phyloP scores from a whole-genome alignment of 768 basidiomycete genomes.

The Mycena amicta region DNA sequence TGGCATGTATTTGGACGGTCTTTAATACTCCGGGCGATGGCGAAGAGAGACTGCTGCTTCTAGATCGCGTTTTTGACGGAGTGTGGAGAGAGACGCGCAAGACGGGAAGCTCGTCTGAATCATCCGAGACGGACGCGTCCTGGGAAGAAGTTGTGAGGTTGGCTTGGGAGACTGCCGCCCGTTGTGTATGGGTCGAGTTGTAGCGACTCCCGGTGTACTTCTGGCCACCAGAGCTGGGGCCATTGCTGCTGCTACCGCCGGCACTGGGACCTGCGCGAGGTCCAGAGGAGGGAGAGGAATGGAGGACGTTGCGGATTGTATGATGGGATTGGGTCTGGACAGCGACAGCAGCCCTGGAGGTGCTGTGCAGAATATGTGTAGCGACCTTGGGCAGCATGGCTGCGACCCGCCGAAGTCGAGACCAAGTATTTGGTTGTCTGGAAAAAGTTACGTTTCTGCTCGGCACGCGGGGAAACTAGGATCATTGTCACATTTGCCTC shows the following conservation, averaged over 20 bases:
- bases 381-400: constrained; percentile 84
- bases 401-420: constrained; percentile 6
- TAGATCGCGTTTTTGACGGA: constrained; percentile 40
- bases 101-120: constrained; percentile 51
- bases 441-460: background rate
- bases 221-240: constrained; percentile 69
- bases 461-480: background rate
- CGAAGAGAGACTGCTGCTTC: constrained; percentile 66
- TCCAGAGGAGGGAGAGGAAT: constrained; percentile 43
- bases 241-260: constrained; percentile 53
- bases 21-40: constrained; percentile 59
- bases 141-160: constrained; percentile 55
- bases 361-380: constrained; percentile 75
- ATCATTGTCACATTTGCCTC: background rate
- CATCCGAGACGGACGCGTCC: constrained; percentile 57
- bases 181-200: constrained; percentile 65
- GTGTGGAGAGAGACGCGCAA: constrained; percentile 30
- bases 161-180: constrained; percentile 68
- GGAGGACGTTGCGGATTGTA: constrained; percentile 77
- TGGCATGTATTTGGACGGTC: constrained; percentile 64
- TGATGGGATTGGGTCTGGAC: constrained; percentile 73
- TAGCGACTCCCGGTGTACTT: constrained; percentile 77
- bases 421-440: background rate
- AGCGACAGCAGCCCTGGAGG: constrained; percentile 73
- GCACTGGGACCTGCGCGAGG: constrained; percentile 50